A percentile compares a stretch with the other conserved stretches of the same genome.
These are phyloP conservation scores for Talaromyces sp. DNA, from an alignment of 2,329 filamentous ascomycete species.

Conservation along the genomic window DNA sequence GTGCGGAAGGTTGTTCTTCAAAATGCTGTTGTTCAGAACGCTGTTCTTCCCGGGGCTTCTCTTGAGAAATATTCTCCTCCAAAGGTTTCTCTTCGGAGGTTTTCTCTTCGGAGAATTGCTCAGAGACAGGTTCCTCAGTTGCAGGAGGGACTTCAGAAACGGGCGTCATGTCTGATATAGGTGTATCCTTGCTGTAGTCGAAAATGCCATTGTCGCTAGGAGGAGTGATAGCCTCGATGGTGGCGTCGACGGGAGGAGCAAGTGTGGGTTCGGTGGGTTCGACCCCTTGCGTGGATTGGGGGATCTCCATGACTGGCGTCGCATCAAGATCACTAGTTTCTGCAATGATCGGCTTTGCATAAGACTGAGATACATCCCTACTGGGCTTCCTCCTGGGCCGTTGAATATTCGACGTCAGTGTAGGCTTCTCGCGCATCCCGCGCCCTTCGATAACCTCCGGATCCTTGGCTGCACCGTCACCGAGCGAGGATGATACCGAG, in stretches of 20 bases:
- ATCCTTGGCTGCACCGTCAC: constrained; percentile 22
- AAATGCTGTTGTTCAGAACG: neutral
- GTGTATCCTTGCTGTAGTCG: constrained; percentile 10
- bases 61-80: too few relatives aligned
- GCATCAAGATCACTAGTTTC: constrained; percentile 25
- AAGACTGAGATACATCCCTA: constrained; percentile 24
- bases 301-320: constrained; percentile 21
- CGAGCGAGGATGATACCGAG: constrained; percentile 23
- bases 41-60: neutral
- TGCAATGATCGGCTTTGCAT: constrained; percentile 26
- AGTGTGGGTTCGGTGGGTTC: constrained; percentile 11
- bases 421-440: constrained; percentile 35
- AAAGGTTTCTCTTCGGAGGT: neutral
- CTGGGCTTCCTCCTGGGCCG: constrained; percentile 35
- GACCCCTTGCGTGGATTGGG: constrained; percentile 31
- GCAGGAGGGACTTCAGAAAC: constrained; percentile 2
- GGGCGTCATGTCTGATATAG: constrained; percentile 18
- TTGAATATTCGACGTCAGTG: constrained; percentile 27
- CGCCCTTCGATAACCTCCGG: constrained; percentile 37
- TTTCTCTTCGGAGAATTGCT: neutral
- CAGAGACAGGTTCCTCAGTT: neutral
- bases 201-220: constrained; percentile 13
- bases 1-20: neutral
- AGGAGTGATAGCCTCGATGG: constrained; percentile 26
- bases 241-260: constrained; percentile 17